phyloP scores from a whole-genome alignment of 2,329 filamentous ascomycete species.

The Eutypa lata region DNA sequence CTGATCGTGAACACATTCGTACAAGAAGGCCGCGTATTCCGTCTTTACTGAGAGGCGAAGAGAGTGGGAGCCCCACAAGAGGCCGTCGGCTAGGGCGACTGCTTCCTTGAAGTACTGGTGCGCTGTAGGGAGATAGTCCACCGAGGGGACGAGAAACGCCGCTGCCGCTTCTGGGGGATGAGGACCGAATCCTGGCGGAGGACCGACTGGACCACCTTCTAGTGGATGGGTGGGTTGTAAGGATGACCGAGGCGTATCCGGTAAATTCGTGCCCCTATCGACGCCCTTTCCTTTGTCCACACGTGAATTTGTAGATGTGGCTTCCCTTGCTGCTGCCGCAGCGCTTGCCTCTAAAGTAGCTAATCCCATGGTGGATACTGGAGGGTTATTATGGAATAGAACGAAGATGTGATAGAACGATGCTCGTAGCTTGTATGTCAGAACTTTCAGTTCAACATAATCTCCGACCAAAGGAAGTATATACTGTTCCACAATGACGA shows the following conservation, averaged over 20 bases:
- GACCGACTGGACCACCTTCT: conserved; percentile 58
- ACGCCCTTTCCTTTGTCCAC: conserved; percentile 49
- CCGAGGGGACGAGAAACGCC: conserved; percentile 74
- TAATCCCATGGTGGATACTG: conserved; percentile 61
- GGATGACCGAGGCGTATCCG: conserved; percentile 41
- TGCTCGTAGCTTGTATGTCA: conserved; percentile 86
- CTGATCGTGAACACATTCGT: conserved; percentile 84
- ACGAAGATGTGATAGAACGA: conserved; percentile 97
- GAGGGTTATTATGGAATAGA: conserved; percentile 87
- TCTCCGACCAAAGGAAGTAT: conserved; percentile 80
- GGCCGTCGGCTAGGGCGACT: conserved; percentile 65
- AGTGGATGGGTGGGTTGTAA: conserved; percentile 46
- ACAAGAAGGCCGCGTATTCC: conserved; percentile 89
- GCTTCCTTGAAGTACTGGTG: conserved; percentile 79
- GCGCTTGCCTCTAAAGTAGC: conserved; percentile 4
- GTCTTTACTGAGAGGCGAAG: conserved; percentile 85
- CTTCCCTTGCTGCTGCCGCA: conserved; percentile 1
- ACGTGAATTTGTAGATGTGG: conserved; percentile 14
- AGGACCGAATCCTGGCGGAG: conserved; percentile 52
- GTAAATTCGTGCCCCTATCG: conserved; percentile 42
- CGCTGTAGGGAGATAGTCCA: conserved; percentile 81
- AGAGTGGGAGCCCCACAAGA: conserved; percentile 85
- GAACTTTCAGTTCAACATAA: conserved; percentile 79
- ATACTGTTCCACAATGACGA: conserved; percentile 83
- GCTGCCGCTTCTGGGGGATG: conserved; percentile 44